A percentile compares a stretch with the other conserved stretches of the same genome.
phyloP scores from a whole-genome alignment of 2,329 filamentous ascomycete species.

The Diaporthe destruens region DNA sequence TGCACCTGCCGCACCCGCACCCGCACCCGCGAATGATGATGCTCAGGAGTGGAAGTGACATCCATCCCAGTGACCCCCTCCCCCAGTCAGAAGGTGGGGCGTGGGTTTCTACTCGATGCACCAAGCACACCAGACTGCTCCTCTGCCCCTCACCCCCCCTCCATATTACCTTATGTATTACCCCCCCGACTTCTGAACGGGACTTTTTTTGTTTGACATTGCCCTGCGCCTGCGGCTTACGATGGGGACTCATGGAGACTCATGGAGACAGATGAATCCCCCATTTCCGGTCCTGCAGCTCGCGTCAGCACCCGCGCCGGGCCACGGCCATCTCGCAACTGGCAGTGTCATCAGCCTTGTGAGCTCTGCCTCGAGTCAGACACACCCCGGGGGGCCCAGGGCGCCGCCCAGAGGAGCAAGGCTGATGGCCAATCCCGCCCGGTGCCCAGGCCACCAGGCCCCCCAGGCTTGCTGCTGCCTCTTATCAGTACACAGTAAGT shows the following conservation, averaged over 20 bases:
- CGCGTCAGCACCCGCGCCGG: conserved; percentile 7
- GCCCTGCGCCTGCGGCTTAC: background rate
- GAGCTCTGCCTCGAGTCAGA: conserved; percentile 25
- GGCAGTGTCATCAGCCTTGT: conserved; percentile 29
- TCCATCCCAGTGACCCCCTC: background rate
- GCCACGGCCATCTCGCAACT: conserved; percentile 19
- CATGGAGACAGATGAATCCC: too few species aligned
- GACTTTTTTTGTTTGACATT: conserved; percentile 11
- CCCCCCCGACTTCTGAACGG: background rate
- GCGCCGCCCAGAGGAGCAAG: conserved; percentile 17
- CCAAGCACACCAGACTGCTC: conserved; percentile 18
- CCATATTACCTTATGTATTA: conserved; percentile 31
- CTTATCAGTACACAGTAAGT: conserved; percentile 9
- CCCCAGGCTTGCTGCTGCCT: background rate
- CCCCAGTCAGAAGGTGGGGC: conserved; percentile 1
- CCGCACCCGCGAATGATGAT: background rate
- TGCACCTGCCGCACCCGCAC: background rate
- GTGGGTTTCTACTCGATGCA: conserved; percentile 19
- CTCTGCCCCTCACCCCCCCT: conserved; percentile 9
- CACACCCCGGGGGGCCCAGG: background rate
- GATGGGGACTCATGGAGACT: conserved; percentile 26
- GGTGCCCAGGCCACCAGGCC: background rate
- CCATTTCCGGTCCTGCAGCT: conserved; percentile 19
- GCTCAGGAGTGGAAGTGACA: conserved; percentile 6
- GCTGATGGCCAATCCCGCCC: conserved; percentile 25